These are phyloP conservation scores for Gracilaria gracilis DNA, from an alignment of 23 red algal species.

Conservation along the genomic window DNA sequence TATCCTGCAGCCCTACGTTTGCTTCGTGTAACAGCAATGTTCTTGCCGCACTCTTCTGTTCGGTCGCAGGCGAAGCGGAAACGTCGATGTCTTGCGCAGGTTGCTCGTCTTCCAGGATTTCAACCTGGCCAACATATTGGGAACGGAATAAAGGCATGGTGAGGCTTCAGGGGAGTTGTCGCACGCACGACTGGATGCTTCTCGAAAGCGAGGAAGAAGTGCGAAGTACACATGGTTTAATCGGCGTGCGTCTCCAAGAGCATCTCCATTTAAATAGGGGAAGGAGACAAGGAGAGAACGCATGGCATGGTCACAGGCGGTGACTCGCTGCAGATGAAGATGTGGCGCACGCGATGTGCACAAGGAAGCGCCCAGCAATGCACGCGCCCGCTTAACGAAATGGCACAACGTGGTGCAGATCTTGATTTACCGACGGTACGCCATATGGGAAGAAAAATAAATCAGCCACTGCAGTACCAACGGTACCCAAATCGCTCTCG, in stretches of 20 bases:
- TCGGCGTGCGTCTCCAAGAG: neutral
- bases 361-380: neutral
- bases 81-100: neutral
- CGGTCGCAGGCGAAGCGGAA: neutral
- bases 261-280: neutral
- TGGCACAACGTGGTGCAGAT: slow-evolving; percentile 47
- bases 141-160: slow-evolving; percentile 2
- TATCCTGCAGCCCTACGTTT: too few species aligned
- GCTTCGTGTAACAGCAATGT: slow-evolving; percentile 15
- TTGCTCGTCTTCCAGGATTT: slow-evolving; percentile 7
- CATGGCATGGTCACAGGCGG: neutral
- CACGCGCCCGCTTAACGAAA: slow-evolving; percentile 17
- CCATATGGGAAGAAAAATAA: slow-evolving; percentile 37
- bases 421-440: slow-evolving; percentile 60
- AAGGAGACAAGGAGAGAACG: neutral
- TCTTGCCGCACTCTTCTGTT: neutral
- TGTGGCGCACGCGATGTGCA: neutral
- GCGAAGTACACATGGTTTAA: neutral
- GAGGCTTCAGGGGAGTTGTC: neutral
- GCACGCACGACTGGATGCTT: neutral
- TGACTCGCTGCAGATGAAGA: neutral
- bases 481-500: slow-evolving; percentile 61
- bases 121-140: neutral
- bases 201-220: neutral
- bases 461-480: slow-evolving; percentile 31